Base-by-base conservation (phyloP, 2,329 filamentous ascomycete species). In the Aspergillus costaricaensis region DNA sequence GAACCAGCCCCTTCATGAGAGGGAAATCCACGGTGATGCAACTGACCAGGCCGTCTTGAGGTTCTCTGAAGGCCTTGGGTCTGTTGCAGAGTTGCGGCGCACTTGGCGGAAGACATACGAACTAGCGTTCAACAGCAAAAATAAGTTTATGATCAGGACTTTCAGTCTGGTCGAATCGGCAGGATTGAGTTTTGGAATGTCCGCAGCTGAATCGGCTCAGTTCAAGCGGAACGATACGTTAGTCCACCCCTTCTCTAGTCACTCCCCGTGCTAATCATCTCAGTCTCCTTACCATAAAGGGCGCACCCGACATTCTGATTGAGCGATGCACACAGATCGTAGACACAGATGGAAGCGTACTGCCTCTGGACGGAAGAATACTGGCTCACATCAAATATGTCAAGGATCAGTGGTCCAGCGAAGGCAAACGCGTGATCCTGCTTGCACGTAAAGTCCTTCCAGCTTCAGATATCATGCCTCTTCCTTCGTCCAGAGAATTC, bases 91-190 rank as follows among this genome's bases (percentile, higher is more conserved):
- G 54, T 76, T 89, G 5, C 83, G 87, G 7, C 79, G 81, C 14
- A 80, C 82, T 63, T 92, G 88, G 88, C 83, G 83, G 55, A 87
- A 84, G 55, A 82, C 84, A 2, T 92, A 87, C 66, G 86, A 89
- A 57, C 79, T 91, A 27, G 85, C 88, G 0, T 93, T 93, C 74
- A 92, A 92, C 77, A 91, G 88, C 76, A 91, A 91, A 79, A 92
- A 92, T 77, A 93, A 93, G 75, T 92, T 87, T 71, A 92, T 92
- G 86, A 84, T 92, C 57, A 82, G 86, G 36, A 83, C 87, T 0
- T 84, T 88, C 52, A 79, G 79, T 10, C 71, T 72, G 1, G 58
- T 60, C 8, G 61, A 68, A n/a, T 49, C 62, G 7, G 56, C 27
- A 14, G 57, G 58, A 14, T n/a, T 52, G 10, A 23, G 49, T 10